A percentile compares a stretch with the other conserved stretches of the same genome.
Evolutionary conservation across 2,329 filamentous ascomycete species (phyloP).

Genomic region (Colletotrichum tanaceti): DNA sequence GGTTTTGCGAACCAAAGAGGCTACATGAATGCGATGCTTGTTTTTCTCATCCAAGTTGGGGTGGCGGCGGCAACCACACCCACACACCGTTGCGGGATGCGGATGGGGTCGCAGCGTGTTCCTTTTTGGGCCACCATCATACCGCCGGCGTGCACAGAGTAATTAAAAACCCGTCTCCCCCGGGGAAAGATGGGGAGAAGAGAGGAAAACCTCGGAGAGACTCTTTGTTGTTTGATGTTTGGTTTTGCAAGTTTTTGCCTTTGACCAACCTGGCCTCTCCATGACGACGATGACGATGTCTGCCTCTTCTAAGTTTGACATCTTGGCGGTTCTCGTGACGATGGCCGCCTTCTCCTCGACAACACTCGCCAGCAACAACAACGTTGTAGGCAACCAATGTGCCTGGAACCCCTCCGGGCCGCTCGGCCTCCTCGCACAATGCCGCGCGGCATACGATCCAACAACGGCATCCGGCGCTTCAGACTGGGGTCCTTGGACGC

Average conservation of each 20-base stretch:
- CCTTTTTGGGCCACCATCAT: background rate
- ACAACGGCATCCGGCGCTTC: too few species aligned
- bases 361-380: background rate
- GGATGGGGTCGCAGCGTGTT: background rate
- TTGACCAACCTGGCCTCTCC: background rate
- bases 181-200: background rate
- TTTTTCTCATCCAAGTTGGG: slow-evolving; percentile 7
- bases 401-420: background rate
- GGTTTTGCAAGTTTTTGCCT: background rate
- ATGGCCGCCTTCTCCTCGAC: background rate
- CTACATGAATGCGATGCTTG: slow-evolving; percentile 24
- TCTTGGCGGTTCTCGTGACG: background rate
- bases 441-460: background rate
- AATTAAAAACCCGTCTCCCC: background rate
- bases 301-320: background rate
- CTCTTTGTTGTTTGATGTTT: too few species aligned
- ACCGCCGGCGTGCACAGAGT: background rate
- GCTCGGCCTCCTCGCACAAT: background rate
- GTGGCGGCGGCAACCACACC: slow-evolving; percentile 18
- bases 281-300: slow-evolving; percentile 2
- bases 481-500: slow-evolving; percentile 28
- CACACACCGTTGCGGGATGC: slow-evolving; percentile 3
- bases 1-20: slow-evolving; percentile 5
- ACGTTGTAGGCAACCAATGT: background rate
- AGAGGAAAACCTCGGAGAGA: background rate